A percentile compares a stretch with the other conserved stretches of the same genome.
phyloP scores from a whole-genome alignment of 257 asterid genomes.

The Solanum habrochaites region DNA sequence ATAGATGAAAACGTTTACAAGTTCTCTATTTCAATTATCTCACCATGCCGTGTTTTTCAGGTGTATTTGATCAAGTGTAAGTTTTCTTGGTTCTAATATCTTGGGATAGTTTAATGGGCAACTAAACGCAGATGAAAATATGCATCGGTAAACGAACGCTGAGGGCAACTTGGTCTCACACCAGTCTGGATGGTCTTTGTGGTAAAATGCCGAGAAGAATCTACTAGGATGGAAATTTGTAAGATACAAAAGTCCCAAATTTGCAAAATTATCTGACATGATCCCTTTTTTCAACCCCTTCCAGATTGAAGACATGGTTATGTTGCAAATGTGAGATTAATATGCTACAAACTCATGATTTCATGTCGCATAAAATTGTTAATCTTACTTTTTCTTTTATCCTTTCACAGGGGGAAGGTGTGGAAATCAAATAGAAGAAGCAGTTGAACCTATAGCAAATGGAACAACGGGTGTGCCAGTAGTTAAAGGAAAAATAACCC shows the following conservation, averaged over 20 bases:
- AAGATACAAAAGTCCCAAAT: background rate
- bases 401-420: background rate
- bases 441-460: background rate
- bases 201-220: background rate
- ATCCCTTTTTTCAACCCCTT: background rate
- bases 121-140: background rate
- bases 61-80: background rate
- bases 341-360: background rate
- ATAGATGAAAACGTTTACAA: background rate
- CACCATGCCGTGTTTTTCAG: background rate
- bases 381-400: background rate
- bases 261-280: background rate
- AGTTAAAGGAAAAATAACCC: background rate
- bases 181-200: no score
- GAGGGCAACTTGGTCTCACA: background rate
- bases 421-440: background rate
- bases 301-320: background rate
- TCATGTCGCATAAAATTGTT: background rate
- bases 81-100: background rate
- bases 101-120: background rate
- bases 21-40: background rate
- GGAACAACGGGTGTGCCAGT: background rate
- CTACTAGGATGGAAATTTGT: slow-evolving; percentile 1
- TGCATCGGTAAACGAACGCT: background rate
- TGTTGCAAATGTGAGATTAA: background rate